Base-by-base conservation (phyloP, 177 flowering plant species). In the Vitis hybrid region DNA sequence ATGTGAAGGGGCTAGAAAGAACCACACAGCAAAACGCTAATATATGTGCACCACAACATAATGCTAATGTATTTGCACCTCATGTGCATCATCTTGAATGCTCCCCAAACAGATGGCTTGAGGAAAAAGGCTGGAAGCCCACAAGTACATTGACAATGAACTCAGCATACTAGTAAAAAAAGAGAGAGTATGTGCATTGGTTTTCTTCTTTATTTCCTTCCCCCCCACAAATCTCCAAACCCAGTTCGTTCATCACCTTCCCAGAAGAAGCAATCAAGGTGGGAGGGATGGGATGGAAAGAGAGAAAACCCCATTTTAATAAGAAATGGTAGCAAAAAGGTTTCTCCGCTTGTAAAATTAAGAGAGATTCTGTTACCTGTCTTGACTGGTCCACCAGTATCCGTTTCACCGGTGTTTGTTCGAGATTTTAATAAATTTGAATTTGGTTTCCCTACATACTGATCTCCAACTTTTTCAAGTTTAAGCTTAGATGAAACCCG, bases 401-500 rank as follows among this genome's bases (percentile, higher is more conserved):
- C 94, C 49, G 72, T 59, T 64, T 87, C 92, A 68, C 63, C 65
- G 71, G 33, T 72, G 65, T 70, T 61, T 59, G 81, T 80, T 28
- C 38, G 81, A 76, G 86, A 67, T 59, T 80, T 82, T 20, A 62
- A 2, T 49, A 81, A 73, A 22, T 63, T 44, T 51, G 84, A 69
- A 74, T 66, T 76, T 28, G 53, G 53, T 62, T 78, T 81, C 14
- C 71, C n/a, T 15, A 82, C 68, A 69, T 72, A 80, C 24, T 89
- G 90, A 75, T 92, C 97, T 61, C 77, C 89, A 75, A 82, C 50
- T 65, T 66, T 62, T 67, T 88, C 90, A 71, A 92, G 90, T 82
- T 89, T 93, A 67, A 94, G 95, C 86, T 90, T 94, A 14, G 92
- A 87, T 66, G 95, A 87, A 57, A 94, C 76, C 52, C 82, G 88